phyloP scores from a whole-genome alignment of 2,329 filamentous ascomycete genomes.

The Neofusicoccum kwambonambiense region DNA sequence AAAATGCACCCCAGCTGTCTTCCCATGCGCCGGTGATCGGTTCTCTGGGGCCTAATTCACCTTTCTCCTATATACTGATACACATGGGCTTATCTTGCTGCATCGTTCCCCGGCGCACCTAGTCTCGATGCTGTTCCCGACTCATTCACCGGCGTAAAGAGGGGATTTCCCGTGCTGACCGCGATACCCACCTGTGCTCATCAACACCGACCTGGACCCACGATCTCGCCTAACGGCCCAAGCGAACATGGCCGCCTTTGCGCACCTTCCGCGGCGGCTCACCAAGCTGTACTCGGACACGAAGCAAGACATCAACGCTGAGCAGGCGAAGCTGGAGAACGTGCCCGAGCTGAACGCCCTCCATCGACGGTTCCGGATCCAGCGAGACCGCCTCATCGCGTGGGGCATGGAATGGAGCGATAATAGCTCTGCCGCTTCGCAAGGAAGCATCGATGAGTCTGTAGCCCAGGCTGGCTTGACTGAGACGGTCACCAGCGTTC shows the following conservation, averaged over 20 bases:
- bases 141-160: neutral
- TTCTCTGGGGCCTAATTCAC: constrained; percentile 2
- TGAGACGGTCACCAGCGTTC: constrained; percentile 74
- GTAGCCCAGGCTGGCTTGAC: constrained; percentile 66
- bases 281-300: constrained; percentile 78
- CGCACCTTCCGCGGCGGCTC: constrained; percentile 47
- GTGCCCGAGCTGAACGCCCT: constrained; percentile 67
- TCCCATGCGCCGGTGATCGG: neutral
- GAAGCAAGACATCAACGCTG: constrained; percentile 70
- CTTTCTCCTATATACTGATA: neutral
- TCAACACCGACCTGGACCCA: neutral
- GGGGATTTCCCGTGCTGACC: constrained; percentile 3
- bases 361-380: constrained; percentile 74
- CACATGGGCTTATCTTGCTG: neutral
- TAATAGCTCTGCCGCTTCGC: constrained; percentile 53
- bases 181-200: neutral
- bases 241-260: constrained; percentile 17
- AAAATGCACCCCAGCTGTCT: constrained; percentile 26
- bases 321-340: constrained; percentile 59
- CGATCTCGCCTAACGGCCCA: neutral
- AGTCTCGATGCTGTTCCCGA: neutral
- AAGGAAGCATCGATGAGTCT: constrained; percentile 71
- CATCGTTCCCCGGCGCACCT: neutral
- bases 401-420: constrained; percentile 84
- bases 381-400: constrained; percentile 73